These are phyloP conservation scores for Didymella lethalis DNA, from an alignment of 2,329 filamentous ascomycete species.

Conservation along the genomic window DNA sequence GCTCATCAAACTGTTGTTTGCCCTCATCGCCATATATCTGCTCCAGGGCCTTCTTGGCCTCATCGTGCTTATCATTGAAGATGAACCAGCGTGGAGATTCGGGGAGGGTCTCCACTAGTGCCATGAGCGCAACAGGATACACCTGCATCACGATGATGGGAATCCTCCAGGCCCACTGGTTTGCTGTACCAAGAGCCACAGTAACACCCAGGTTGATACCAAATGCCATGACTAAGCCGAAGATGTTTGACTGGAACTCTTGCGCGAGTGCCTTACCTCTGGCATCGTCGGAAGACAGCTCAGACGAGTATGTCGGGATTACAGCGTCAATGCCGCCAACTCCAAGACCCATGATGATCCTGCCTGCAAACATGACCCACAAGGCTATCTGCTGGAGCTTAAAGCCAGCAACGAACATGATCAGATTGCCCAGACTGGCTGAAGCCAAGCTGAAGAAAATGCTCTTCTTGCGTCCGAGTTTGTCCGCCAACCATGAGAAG, in stretches of 20 bases:
- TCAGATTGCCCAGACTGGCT: slow-evolving; percentile 63
- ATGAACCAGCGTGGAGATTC: slow-evolving; percentile 67
- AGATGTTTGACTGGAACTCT: slow-evolving; percentile 71
- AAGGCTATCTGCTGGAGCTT: slow-evolving; percentile 54
- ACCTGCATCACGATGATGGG: slow-evolving; percentile 69
- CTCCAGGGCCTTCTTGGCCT: slow-evolving; percentile 59
- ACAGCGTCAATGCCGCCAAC: slow-evolving; percentile 68
- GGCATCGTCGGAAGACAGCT: slow-evolving; percentile 64
- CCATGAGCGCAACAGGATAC: slow-evolving; percentile 63
- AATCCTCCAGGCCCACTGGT: slow-evolving; percentile 68
- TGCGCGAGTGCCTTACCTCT: slow-evolving; percentile 67
- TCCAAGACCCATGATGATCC: slow-evolving; percentile 64
- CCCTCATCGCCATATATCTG: slow-evolving; percentile 62
- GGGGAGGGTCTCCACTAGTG: slow-evolving; percentile 62
- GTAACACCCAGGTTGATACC: slow-evolving; percentile 66
- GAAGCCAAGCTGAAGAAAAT: slow-evolving; percentile 65
- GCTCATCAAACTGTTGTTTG: slow-evolving; percentile 58
- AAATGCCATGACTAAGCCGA: slow-evolving; percentile 68
- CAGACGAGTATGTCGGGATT: slow-evolving; percentile 67
- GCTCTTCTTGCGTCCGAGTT: slow-evolving; percentile 61
- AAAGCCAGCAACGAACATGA: slow-evolving; percentile 67
- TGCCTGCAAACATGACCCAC: slow-evolving; percentile 59
- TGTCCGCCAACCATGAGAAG: slow-evolving; percentile 64
- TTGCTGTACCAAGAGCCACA: slow-evolving; percentile 61
- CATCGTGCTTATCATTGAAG: slow-evolving; percentile 58